Evolutionary conservation across 164 flowering plant genomes (phyloP), one percentile per base, ranked within the genome.

Genomic region (Aristolochia fimbriata): DNA sequence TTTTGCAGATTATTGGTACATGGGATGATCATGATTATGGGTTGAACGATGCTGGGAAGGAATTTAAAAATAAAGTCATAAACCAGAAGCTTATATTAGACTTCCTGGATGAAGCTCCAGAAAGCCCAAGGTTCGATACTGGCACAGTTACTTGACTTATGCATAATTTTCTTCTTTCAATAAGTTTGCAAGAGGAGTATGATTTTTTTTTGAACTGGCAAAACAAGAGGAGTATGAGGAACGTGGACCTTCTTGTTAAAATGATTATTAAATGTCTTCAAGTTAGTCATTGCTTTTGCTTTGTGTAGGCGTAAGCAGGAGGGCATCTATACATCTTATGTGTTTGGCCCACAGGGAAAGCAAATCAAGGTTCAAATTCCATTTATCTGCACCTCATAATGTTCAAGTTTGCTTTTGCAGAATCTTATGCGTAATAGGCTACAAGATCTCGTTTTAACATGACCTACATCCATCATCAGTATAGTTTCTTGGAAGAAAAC

Each of bases 11-110:
- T 12, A 78, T 84, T 71, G 90, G 94, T 64, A 83, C 88, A 27
- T 87, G 94, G 94, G 90, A 87, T 78, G 94, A 87, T 62, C 94
- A 87, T 73, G 94, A 87, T 71, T 87, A 80, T 70, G 90, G 94
- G 54, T 71, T 87, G 58, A 87, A 87, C 72, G 85, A 87, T 64
- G 88, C 90, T 2, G 90, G 94, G n/a, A 87, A 84, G 65, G 94
- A 87, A 63, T 80, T 87, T 68, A 12, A 22, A 47, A 70, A 64
- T 12, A 87, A 87, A 61, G 41, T 59, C 31, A 71, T 72, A 47
- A 87, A 69, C 70, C 94, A 87, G 58, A 78, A 65, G 71, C 86
- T 87, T 53, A 66, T 84, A 41, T 75, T 87, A 14, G 86, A 87
- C 76, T 87, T 87, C 72, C 67, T 87, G 59, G 90, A 84, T 51